Conservation (phyloP, 129 eudicot genomes). For the Helianthus tuberosus region DNA sequence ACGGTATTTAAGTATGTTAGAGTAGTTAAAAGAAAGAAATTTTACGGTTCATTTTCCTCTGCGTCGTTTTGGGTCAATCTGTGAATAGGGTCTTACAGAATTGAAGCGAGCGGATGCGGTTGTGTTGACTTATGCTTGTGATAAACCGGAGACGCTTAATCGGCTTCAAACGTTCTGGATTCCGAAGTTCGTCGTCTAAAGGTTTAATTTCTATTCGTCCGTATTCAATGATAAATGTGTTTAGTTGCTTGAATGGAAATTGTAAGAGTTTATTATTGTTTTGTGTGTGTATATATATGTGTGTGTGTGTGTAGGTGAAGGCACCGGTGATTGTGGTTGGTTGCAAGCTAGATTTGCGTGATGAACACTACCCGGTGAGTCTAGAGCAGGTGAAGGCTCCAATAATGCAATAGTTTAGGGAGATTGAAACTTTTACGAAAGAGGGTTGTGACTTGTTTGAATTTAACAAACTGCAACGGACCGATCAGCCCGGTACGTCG, state of each 20-base stretch:
- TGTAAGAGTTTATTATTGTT: slow-evolving; percentile 4
- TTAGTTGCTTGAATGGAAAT: slow-evolving; percentile 12
- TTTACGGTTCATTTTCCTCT: too few relatives aligned
- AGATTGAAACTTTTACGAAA: slow-evolving; percentile 68
- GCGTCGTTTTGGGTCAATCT: too few relatives aligned
- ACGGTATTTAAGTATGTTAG: too few relatives aligned
- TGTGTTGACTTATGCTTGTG: slow-evolving; percentile 89
- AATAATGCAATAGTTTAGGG: slow-evolving; percentile 91
- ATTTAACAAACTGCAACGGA: too few relatives aligned
- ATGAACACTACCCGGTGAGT: slow-evolving; percentile 66
- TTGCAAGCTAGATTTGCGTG: slow-evolving; percentile 86
- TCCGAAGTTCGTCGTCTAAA: slow-evolving; percentile 90
- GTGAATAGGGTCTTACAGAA: too few relatives aligned
- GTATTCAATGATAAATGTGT: not conserved
- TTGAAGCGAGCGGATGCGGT: slow-evolving; percentile 92
- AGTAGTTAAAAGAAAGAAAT: too few relatives aligned
- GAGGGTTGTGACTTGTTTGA: too few relatives aligned
- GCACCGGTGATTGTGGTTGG: slow-evolving; percentile 93
- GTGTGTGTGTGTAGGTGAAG: slow-evolving; percentile 66
- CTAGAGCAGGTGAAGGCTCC: slow-evolving; percentile 89
- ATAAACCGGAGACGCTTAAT: slow-evolving; percentile 69
- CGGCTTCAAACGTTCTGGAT: slow-evolving; percentile 86
- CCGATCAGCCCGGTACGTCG: too few relatives aligned
- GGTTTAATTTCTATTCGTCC: slow-evolving; percentile 34
- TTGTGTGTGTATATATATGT: not conserved